These are phyloP conservation scores for Cystobasidiopsis lactophilus DNA, from an alignment of 768 basidiomycete genomes.

Conservation along the genomic window DNA sequence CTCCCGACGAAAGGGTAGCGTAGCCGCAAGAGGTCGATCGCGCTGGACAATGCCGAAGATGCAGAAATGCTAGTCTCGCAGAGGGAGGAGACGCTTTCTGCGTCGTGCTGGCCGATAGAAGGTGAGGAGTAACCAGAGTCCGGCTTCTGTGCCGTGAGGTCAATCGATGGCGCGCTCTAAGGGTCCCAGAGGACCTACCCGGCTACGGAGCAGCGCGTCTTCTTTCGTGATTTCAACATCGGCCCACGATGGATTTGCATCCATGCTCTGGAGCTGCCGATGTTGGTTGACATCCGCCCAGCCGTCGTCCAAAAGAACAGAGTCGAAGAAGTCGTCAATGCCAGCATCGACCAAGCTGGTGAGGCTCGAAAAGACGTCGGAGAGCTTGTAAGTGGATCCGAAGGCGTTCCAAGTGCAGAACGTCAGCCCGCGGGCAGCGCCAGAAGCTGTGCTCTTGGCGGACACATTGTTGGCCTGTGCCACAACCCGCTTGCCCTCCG, in stretches of 20 bases:
- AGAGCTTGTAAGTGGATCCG: constrained; percentile 8
- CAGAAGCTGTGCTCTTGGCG: neutral
- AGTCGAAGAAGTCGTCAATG: constrained; percentile 1
- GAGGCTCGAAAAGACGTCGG: constrained; percentile 7
- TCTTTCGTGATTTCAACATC: neutral
- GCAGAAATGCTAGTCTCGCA: too few relatives aligned
- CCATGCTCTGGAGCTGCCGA: constrained; percentile 8
- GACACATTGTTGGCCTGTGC: neutral
- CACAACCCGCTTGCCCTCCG: neutral
- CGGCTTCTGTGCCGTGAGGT: neutral
- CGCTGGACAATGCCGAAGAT: too few relatives aligned
- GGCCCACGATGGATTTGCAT: constrained; percentile 6
- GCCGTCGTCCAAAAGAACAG: constrained; percentile 18
- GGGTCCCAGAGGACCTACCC: neutral
- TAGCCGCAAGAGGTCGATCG: constrained; percentile 8
- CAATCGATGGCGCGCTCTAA: neutral
- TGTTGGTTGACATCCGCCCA: constrained; percentile 14
- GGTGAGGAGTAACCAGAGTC: neutral
- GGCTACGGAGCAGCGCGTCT: neutral
- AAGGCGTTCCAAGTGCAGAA: constrained; percentile 20
- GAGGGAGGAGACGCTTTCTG: too few relatives aligned
- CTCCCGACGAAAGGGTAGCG: constrained; percentile 8
- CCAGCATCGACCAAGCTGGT: neutral
- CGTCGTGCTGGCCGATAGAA: too few relatives aligned
- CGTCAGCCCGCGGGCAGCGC: neutral